These are phyloP conservation scores for Gaeumannomyces sp. DNA, from an alignment of 2,329 filamentous ascomycete species.

Conservation along the genomic window DNA sequence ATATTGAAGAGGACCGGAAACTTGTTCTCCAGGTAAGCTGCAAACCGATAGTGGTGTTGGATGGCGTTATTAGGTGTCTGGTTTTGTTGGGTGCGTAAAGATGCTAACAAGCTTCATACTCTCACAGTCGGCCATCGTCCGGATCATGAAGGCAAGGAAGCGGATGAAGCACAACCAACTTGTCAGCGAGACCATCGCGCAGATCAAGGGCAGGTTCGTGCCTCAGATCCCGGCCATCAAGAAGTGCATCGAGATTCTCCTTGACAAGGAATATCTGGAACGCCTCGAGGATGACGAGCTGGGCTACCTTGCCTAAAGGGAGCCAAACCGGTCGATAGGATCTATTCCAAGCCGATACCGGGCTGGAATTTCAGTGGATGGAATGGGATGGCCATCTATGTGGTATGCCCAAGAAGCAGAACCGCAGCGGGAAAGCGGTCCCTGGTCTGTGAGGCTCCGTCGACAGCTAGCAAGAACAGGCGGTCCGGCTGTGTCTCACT, in stretches of 20 bases:
- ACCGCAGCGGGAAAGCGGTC: not conserved
- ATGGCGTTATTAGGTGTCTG: constrained; percentile 1
- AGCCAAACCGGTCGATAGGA: not conserved
- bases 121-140: constrained; percentile 85
- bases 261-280: constrained; percentile 98
- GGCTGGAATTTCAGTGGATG: not conserved
- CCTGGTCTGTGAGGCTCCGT: not conserved
- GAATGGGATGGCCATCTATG: not conserved
- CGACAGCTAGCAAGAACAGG: not conserved
- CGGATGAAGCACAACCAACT: constrained; percentile 96
- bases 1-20: constrained; percentile 96
- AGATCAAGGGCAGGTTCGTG: constrained; percentile 88
- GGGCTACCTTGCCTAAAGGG: constrained; percentile 76
- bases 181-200: constrained; percentile 89
- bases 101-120: not conserved
- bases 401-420: not conserved
- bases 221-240: constrained; percentile 96
- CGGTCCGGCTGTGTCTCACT: too few species aligned
- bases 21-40: constrained; percentile 84
- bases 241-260: constrained; percentile 97
- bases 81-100: constrained; percentile 8
- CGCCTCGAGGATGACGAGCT: constrained; percentile 90
- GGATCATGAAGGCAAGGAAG: constrained; percentile 99
- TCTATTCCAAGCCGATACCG: not conserved
- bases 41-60: constrained; percentile 2